phyloP scores from a whole-genome alignment of 768 basidiomycete species.

The Leccinum variicolor region DNA sequence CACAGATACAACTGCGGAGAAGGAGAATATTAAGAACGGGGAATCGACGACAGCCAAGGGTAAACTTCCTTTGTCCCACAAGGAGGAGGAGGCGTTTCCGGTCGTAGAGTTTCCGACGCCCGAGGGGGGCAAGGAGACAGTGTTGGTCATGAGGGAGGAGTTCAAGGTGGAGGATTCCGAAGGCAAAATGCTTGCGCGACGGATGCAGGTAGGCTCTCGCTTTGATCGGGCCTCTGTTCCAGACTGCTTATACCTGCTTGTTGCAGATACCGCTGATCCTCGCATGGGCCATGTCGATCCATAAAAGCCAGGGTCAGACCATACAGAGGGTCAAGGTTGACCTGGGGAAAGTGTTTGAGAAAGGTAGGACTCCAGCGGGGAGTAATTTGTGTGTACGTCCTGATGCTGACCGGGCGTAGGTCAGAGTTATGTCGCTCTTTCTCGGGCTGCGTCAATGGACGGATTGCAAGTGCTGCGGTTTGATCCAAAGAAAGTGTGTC shows the following conservation, averaged over 20 bases:
- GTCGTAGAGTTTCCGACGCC: slow-evolving; percentile 44
- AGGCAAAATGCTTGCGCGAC: slow-evolving; percentile 45
- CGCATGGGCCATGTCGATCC: slow-evolving; percentile 76
- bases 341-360: slow-evolving; percentile 63
- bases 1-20: neutral
- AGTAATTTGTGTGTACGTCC: neutral
- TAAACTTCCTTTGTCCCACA: slow-evolving; percentile 30
- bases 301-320: slow-evolving; percentile 77
- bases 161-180: slow-evolving; percentile 53
- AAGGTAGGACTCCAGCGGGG: slow-evolving; percentile 31
- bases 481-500: slow-evolving; percentile 47
- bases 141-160: slow-evolving; percentile 49
- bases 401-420: slow-evolving; percentile 25
- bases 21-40: neutral
- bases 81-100: slow-evolving; percentile 42
- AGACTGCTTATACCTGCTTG: neutral
- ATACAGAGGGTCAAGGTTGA: slow-evolving; percentile 64
- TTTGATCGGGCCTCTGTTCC: neutral
- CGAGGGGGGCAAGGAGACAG: slow-evolving; percentile 40
- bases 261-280: slow-evolving; percentile 66
- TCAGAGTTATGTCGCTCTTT: slow-evolving; percentile 49
- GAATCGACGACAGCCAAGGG: slow-evolving; percentile 12
- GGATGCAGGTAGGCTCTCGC: slow-evolving; percentile 37
- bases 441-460: slow-evolving; percentile 50
- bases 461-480: slow-evolving; percentile 54